phyloP scores from a whole-genome alignment of 768 basidiomycete genomes.

The Pleurotus pulmonarius region DNA sequence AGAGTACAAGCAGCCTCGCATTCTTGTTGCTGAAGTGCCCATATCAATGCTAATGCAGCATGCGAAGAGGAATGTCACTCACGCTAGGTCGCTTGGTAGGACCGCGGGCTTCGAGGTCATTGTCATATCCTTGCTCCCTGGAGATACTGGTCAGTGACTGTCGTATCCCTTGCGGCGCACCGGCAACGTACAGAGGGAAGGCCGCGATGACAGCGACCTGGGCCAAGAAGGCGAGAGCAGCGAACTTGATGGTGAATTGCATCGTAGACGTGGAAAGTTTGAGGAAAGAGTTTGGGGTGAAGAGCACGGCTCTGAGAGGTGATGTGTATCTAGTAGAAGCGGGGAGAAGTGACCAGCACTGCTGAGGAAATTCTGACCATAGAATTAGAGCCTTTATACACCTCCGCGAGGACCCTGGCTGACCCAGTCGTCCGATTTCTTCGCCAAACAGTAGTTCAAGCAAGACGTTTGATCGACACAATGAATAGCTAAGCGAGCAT shows the following conservation, averaged over 20 bases:
- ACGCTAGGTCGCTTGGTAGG: not conserved
- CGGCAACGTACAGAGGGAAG: not conserved
- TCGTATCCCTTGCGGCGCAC: not conserved
- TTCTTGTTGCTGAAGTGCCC: not conserved
- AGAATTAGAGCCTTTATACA: not conserved
- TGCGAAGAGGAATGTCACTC: not conserved
- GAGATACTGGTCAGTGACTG: too few species aligned
- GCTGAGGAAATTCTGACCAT: not conserved
- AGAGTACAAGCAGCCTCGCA: not conserved
- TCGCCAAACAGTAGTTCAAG: too few species aligned
- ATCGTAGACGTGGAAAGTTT: not conserved
- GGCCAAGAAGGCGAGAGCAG: not conserved
- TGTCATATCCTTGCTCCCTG: not conserved
- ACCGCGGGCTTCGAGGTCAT: not conserved
- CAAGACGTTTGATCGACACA: too few species aligned
- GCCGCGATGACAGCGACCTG: not conserved
- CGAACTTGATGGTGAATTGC: slow-evolving; percentile 1
- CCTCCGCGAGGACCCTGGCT: too few species aligned
- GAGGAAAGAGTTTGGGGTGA: not conserved
- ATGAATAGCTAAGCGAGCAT: too few species aligned
- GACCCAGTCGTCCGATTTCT: too few species aligned
- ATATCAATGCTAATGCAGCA: too few species aligned
- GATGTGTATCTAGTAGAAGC: not conserved
- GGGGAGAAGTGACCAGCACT: slow-evolving; percentile 8
- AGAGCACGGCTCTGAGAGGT: slow-evolving; percentile 1